Base-by-base conservation (phyloP, 2,329 filamentous ascomycete species). In the Epicoccum sorghinum region DNA sequence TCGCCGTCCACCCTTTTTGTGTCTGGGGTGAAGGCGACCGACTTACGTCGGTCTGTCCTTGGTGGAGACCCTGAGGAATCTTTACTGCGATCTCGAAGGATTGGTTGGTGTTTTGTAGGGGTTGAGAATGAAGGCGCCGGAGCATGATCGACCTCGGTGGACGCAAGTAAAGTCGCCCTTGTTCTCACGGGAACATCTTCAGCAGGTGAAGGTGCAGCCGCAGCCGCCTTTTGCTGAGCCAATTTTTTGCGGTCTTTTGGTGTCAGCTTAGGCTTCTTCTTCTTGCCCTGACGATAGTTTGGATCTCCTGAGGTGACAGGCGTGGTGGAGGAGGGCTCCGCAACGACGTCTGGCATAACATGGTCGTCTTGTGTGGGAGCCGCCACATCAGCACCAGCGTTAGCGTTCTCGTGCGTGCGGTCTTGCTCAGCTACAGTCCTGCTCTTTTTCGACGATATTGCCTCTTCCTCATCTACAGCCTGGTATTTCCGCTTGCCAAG, bases 21-120 rank as follows among this genome's bases (percentile, higher is more conserved):
- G 45, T 87, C 86, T 7, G 83, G 78, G 1, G 86, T 83, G 67
- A 89, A 89, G 1, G 84, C 82, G 7, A 89, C 86, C 4, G 83
- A 85, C 68, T 88, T 88, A 58, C 76, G 77, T 35, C 67, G 67
- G 33, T 67, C 66, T 10, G 61, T 58, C 24, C 52, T 53, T 27
- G 70, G 58, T 8, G 71, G 68, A 44, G 69, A 68, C 25, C 57
- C 64, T 22, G 63, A 62, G 23, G 47, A 44, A 13, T 63, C 60
- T 38, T 65, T 66, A 35, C 41, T 59, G 35, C 40, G 59, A 35
- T 47, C 55, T 22, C 46, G 47, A 18, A 56, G 47, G 7, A 56
- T 56, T 2, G 53, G 60, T 23, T 53, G 42, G n/a, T 45, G 55
- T n/a, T 59, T 66, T 24, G 55, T 55, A 10, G 67, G 63, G 7